phyloP scores from a whole-genome alignment of 2,329 filamentous ascomycete genomes.

The Trichophyton simii region DNA sequence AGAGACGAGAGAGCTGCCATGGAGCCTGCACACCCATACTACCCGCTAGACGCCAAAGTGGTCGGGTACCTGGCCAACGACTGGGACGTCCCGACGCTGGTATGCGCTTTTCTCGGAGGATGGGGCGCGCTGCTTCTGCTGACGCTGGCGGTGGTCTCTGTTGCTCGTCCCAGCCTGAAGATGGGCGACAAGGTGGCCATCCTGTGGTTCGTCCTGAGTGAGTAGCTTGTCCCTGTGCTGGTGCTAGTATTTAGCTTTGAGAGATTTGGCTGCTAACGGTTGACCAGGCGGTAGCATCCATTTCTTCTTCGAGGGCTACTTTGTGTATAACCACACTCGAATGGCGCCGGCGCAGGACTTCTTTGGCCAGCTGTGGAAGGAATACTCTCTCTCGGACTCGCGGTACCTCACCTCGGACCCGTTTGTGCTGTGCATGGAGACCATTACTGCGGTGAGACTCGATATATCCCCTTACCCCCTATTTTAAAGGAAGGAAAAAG shows the following conservation, averaged over 20 bases:
- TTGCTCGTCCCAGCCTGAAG: constrained; percentile 41
- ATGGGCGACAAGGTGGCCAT: constrained; percentile 46
- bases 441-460: constrained; percentile 57
- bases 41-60: constrained; percentile 52
- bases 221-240: constrained; percentile 18
- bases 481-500: background rate
- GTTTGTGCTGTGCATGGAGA: constrained; percentile 80
- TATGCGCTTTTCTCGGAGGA: constrained; percentile 47
- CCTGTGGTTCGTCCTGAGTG: constrained; percentile 66
- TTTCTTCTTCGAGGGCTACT: constrained; percentile 77
- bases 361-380: constrained; percentile 83
- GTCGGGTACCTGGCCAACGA: constrained; percentile 55
- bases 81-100: constrained; percentile 45
- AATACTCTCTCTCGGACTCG: constrained; percentile 78
- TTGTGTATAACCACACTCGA: constrained; percentile 53
- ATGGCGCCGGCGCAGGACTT: constrained; percentile 58
- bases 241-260: background rate
- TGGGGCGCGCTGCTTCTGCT: constrained; percentile 46
- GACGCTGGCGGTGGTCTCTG: constrained; percentile 44
- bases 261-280: background rate
- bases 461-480: background rate
- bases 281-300: constrained; percentile 45
- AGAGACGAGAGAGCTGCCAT: background rate
- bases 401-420: constrained; percentile 70
- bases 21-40: constrained; percentile 51